These are phyloP conservation scores for Aspergillus hancockii DNA, from an alignment of 495 filamentous ascomycete species.

Conservation along the genomic window DNA sequence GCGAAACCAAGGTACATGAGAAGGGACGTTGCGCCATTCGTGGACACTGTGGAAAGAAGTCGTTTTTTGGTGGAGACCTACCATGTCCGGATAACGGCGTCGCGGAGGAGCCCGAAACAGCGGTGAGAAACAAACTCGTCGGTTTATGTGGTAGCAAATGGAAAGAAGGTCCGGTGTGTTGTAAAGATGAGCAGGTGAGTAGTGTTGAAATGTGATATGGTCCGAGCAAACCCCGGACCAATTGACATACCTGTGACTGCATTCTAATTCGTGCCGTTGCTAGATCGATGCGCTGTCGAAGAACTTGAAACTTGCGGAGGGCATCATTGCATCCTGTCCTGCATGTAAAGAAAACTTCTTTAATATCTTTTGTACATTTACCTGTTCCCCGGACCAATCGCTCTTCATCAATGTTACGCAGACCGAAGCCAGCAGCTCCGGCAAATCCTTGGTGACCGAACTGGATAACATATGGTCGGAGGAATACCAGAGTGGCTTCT, in stretches of 20 bases:
- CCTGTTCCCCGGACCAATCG: conserved; percentile 94
- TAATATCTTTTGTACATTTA: conserved; percentile 96
- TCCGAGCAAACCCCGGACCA: no score
- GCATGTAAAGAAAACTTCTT: conserved; percentile 97
- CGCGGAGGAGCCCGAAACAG: conserved; percentile 69
- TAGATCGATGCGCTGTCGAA: conserved; percentile 74
- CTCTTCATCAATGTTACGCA: conserved; percentile 92
- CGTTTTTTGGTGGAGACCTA: conserved; percentile 81
- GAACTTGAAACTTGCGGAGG: conserved; percentile 83
- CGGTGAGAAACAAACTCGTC: conserved; percentile 73
- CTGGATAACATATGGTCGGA: conserved; percentile 87
- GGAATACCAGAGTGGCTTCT: conserved; percentile 86
- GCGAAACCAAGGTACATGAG: conserved; percentile 71
- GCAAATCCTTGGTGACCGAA: conserved; percentile 78
- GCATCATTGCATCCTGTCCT: conserved; percentile 87
- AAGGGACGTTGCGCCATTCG: conserved; percentile 87
- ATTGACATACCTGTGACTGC: neutral
- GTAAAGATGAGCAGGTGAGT: conserved; percentile 73
- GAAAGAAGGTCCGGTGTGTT: conserved; percentile 81
- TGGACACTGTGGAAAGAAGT: conserved; percentile 86
- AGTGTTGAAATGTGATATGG: neutral
- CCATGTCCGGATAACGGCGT: conserved; percentile 92
- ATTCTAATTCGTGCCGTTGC: neutral
- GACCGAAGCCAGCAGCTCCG: conserved; percentile 60
- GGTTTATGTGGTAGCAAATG: conserved; percentile 84